Evolutionary conservation across 352 stramenopile species (phyloP).

Genomic region (Pythium sukuiense): DNA sequence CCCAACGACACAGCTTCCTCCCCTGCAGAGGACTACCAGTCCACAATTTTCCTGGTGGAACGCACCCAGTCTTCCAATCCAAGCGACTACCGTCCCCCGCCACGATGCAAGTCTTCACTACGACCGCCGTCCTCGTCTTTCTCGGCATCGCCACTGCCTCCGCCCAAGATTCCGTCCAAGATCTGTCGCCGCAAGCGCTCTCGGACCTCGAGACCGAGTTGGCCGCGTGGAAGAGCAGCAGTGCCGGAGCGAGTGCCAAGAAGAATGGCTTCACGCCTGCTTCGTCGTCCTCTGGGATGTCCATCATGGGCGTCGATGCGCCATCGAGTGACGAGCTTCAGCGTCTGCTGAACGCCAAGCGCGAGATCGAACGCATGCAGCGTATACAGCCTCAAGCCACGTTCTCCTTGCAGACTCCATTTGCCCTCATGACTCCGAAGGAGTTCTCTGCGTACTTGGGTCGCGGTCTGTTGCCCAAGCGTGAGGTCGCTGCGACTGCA

Average conservation of each 20-base stretch:
- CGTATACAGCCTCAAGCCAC: constrained; percentile 35
- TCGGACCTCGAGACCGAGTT: not conserved
- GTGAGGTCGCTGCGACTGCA: not conserved
- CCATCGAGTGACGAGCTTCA: not conserved
- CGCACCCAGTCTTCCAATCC: not conserved
- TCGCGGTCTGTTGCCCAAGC: not conserved
- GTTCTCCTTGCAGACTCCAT: constrained; percentile 54
- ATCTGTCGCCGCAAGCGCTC: not conserved
- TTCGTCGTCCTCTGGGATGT: not conserved
- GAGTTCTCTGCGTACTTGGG: constrained; percentile 39
- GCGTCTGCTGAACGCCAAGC: constrained; percentile 7
- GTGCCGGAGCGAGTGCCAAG: not conserved
- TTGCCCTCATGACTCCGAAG: constrained; percentile 51
- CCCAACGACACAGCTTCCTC: too few relatives aligned
- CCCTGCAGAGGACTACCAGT: not conserved
- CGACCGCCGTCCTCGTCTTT: not conserved
- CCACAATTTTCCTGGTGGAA: not conserved
- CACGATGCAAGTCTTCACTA: not conserved
- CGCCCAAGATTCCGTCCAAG: not conserved
- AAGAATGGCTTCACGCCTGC: not conserved
- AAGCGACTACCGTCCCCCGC: too few relatives aligned
- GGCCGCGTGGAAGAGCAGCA: not conserved
- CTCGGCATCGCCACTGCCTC: not conserved
- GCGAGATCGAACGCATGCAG: not conserved
- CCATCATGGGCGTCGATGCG: not conserved